Conservation (phyloP, 768 basidiomycete species). For the Podaxis carcinomalis region DNA sequence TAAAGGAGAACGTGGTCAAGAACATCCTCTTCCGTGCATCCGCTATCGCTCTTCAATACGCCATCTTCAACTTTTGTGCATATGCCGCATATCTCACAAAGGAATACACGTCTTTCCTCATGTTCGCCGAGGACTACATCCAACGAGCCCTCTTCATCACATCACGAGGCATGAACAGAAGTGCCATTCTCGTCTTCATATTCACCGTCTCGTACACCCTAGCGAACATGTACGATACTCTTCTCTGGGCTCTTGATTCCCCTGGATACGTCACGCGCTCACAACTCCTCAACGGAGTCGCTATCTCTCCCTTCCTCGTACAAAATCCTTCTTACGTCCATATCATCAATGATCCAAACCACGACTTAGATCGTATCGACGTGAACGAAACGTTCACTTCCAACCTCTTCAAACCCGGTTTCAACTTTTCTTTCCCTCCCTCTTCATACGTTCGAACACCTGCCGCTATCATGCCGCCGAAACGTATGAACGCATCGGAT, state of each 20-base stretch:
- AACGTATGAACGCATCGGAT: not conserved
- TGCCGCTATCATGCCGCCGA: slow-evolving; percentile 7
- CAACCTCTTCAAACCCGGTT: slow-evolving; percentile 15
- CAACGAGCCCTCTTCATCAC: slow-evolving; percentile 14
- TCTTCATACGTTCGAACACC: not conserved
- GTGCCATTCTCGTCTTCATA: slow-evolving; percentile 13
- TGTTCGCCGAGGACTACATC: slow-evolving; percentile 17
- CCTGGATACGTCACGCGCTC: slow-evolving; percentile 17
- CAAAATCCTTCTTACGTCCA: slow-evolving; percentile 13
- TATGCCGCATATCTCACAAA: slow-evolving; percentile 11
- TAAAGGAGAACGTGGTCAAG: slow-evolving; percentile 17
- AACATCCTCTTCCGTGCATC: slow-evolving; percentile 18
- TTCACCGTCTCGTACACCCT: slow-evolving; percentile 12
- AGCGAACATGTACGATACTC: slow-evolving; percentile 17
- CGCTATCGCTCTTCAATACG: slow-evolving; percentile 13
- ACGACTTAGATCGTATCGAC: slow-evolving; percentile 11
- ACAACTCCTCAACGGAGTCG: not conserved
- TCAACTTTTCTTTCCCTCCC: slow-evolving; percentile 17
- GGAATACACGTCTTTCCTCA: slow-evolving; percentile 19
- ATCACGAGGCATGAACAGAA: slow-evolving; percentile 10
- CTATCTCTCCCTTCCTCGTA: slow-evolving; percentile 9
- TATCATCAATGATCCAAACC: slow-evolving; percentile 12
- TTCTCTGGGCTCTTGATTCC: slow-evolving; percentile 19
- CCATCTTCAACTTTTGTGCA: slow-evolving; percentile 14
- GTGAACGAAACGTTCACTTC: slow-evolving; percentile 14